Percentiles rank a stretch among this genome's conserved stretches.
Conservation (phyloP, 2,329 filamentous ascomycete species). For the Penicillium sp. region DNA sequence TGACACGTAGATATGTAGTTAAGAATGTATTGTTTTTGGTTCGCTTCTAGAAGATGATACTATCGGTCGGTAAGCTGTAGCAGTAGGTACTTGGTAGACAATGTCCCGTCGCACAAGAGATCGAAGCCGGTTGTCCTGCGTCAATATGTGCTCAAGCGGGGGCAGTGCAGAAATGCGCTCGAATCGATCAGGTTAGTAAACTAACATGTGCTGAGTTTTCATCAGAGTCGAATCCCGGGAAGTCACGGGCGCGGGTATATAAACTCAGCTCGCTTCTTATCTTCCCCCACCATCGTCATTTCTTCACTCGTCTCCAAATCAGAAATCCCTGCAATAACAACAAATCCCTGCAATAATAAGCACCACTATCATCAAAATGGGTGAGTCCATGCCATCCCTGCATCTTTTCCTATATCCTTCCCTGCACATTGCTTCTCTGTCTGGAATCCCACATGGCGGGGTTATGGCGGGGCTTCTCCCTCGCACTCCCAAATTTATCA, state of each 20-base stretch:
- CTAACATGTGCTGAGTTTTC: background rate
- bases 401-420: background rate
- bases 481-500: conserved; percentile 1
- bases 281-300: background rate
- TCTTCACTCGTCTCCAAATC: background rate
- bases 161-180: conserved; percentile 27
- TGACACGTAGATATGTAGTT: background rate
- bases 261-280: conserved; percentile 12
- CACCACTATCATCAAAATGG: conserved; percentile 20
- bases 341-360: background rate
- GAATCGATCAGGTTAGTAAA: background rate
- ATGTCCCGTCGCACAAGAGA: background rate
- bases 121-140: conserved; percentile 5
- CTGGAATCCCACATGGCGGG: conserved; percentile 14
- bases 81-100: background rate
- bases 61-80: background rate
- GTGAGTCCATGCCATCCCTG: conserved; percentile 12
- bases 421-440: background rate
- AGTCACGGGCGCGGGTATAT: conserved; percentile 24
- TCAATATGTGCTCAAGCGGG: conserved; percentile 23
- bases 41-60: background rate
- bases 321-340: background rate
- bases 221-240: conserved; percentile 6
- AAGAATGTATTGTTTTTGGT: conserved; percentile 2
- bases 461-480: conserved; percentile 16